phyloP scores from a whole-genome alignment of 176 grass and related monocot species.

The Aegilops umbellulata region DNA sequence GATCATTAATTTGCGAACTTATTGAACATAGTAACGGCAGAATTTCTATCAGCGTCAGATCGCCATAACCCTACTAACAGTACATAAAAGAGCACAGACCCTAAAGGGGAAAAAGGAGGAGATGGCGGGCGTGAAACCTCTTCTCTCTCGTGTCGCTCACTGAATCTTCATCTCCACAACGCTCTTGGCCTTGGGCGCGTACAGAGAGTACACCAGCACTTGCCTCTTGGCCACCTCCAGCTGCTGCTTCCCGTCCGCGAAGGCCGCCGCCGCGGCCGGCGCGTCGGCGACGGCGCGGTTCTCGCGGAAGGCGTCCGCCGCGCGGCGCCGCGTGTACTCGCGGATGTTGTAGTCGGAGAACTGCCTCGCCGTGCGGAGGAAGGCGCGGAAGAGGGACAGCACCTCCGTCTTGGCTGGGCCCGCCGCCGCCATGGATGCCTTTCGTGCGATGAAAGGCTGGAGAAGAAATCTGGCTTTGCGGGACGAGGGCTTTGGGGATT shows the following conservation, averaged over 20 bases:
- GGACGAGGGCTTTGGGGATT: neutral
- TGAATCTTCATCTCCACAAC: constrained; percentile 71
- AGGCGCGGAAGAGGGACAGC: constrained; percentile 61
- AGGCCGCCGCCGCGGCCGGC: constrained; percentile 40
- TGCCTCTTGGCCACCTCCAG: constrained; percentile 79
- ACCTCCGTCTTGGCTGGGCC: constrained; percentile 51
- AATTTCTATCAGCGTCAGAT: neutral
- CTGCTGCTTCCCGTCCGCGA: constrained; percentile 61
- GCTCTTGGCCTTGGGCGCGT: constrained; percentile 78
- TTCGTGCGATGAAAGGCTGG: constrained; percentile 24
- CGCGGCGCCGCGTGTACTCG: constrained; percentile 65
- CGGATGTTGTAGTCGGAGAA: constrained; percentile 94
- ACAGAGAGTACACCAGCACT: constrained; percentile 69
- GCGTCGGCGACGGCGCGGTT: constrained; percentile 51
- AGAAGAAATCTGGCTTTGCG: neutral
- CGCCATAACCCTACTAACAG: neutral
- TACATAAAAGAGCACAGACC: constrained; percentile 1
- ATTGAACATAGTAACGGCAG: neutral
- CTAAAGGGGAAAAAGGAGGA: neutral
- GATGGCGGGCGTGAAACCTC: constrained; percentile 4
- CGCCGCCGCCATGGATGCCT: neutral
- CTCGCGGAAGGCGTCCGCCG: constrained; percentile 66
- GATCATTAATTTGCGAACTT: no score
- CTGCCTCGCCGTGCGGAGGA: constrained; percentile 57
- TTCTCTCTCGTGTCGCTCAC: constrained; percentile 22